Base-by-base conservation (phyloP, 192 early-diverging fungal genomes). In the Coemansia sp. region DNA sequence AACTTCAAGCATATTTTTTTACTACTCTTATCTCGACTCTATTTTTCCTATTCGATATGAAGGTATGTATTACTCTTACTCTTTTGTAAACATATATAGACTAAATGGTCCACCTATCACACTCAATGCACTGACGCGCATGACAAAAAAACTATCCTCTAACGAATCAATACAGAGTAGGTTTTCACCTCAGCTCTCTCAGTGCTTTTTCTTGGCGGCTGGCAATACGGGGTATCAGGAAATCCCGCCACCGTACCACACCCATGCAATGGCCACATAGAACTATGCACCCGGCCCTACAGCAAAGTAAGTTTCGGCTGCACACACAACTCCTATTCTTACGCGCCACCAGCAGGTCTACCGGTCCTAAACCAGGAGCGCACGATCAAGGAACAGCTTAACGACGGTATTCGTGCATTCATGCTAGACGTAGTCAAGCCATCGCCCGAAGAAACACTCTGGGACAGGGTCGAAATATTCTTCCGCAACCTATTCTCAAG, bases 241-340 rank as follows among this genome's bases (percentile, higher is more conserved):
- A 24, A 52, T 20, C 51, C 51, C 3, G 22, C 51, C 36, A 59
- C 42, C 22, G 33, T 31, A 13, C 11, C 44, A 27, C 10, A 63
- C 27, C 49, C 62, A 6, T 94, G 93, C 71, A 92, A 91, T 38
- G 93, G 93, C 1, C 87, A 90, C 60, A 63, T 78, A 0, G 86
- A 82, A 47, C 84, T 93, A 3, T 95, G 94, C 66, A 42, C 64
- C 36, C 87, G 86, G 31, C 73, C 82, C 1, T 95, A 93, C 68
- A 84, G 86, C 72, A 62, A 87, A 24, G 85, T 95, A 33, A 86
- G 90, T 12, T 90, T 85, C 51, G 86, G 88, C 2, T 86, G 86
- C 33, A 93, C 94, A 11, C 94, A 95, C 79, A 94, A 93, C 66
- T 80, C 92, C 0, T 92, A 86, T 72, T 85, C 89, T 33, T 88